Evolutionary conservation across 2,329 filamentous ascomycete species (phyloP).

Genomic region (Phialophora expanda): DNA sequence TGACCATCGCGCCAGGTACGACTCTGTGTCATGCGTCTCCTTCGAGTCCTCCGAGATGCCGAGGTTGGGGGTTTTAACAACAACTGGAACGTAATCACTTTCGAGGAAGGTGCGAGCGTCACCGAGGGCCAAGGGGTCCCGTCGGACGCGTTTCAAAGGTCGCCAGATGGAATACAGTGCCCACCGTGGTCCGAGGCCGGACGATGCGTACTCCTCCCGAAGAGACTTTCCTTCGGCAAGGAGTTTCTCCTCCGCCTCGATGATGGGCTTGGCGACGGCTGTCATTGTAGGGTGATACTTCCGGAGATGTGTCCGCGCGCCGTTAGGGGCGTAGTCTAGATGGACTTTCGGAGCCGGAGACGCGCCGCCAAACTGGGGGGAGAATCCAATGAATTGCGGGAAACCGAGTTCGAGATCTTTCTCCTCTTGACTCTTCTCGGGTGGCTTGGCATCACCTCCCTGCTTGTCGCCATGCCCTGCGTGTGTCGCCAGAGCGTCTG

Average conservation of each 20-base stretch:
- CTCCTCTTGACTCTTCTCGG: conserved; percentile 26
- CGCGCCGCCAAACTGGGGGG: conserved; percentile 32
- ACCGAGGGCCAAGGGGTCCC: conserved; percentile 36
- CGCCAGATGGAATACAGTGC: conserved; percentile 39
- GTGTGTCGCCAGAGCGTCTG: conserved; percentile 38
- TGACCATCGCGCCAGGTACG: conserved; percentile 34
- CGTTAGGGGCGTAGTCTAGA: conserved; percentile 42
- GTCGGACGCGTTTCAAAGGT: conserved; percentile 34
- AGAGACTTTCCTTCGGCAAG: conserved; percentile 42
- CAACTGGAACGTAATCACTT: conserved; percentile 32
- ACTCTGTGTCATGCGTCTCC: conserved; percentile 30
- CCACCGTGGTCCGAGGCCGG: conserved; percentile 33
- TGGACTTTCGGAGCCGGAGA: conserved; percentile 43
- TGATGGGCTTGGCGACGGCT: conserved; percentile 35
- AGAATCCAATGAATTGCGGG: conserved; percentile 41
- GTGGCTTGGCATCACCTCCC: conserved; percentile 5
- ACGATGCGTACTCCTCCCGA: conserved; percentile 26
- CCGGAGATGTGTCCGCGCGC: conserved; percentile 40
- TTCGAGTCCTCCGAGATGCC: conserved; percentile 25
- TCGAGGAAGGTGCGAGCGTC: conserved; percentile 35
- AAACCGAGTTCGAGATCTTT: conserved; percentile 35
- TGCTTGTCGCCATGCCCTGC: conserved; percentile 30
- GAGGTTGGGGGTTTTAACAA: conserved; percentile 33
- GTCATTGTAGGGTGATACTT: conserved; percentile 40
- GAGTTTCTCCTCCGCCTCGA: conserved; percentile 41